Percentiles rank a stretch among this genome's conserved stretches.
Conservation (phyloP, 352 stramenopile species). For the Phytophthora constricta region DNA sequence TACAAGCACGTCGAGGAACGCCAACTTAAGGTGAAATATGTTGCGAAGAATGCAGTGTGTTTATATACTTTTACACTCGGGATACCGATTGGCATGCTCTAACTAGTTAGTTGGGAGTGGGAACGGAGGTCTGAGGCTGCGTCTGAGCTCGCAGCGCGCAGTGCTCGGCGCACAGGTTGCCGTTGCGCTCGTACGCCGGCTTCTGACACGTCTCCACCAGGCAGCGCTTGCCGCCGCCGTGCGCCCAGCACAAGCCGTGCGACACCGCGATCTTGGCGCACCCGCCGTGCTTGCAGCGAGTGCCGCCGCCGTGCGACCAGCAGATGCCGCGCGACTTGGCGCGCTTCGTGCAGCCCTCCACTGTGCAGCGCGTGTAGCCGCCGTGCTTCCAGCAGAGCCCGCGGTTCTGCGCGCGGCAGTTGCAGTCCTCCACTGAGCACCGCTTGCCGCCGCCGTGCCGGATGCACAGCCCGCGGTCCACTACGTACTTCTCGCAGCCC, state of each 20-base stretch:
- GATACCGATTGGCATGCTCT: background rate
- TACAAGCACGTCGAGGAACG: no score
- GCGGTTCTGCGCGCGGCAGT: slow-evolving; percentile 59
- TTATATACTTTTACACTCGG: slow-evolving; percentile 5
- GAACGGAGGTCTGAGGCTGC: background rate
- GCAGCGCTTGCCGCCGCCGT: slow-evolving; percentile 51
- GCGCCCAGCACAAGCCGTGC: slow-evolving; percentile 56
- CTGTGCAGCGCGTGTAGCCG: slow-evolving; percentile 58
- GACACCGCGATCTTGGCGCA: slow-evolving; percentile 70
- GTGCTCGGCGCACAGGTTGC: slow-evolving; percentile 38
- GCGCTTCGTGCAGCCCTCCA: slow-evolving; percentile 62
- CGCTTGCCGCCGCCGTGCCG: slow-evolving; percentile 59
- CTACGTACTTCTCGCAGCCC: slow-evolving; percentile 64
- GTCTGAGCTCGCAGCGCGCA: slow-evolving; percentile 8
- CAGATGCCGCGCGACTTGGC: slow-evolving; percentile 84
- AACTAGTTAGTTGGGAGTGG: background rate
- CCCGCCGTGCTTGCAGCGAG: slow-evolving; percentile 54
- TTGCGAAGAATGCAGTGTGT: background rate
- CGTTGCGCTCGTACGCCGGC: slow-evolving; percentile 53
- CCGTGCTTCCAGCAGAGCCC: slow-evolving; percentile 51
- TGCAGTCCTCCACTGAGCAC: slow-evolving; percentile 57
- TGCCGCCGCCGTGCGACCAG: slow-evolving; percentile 86
- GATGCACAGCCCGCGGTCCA: slow-evolving; percentile 62
- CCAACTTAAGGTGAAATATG: background rate
- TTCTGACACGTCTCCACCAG: slow-evolving; percentile 35